Conservation (phyloP, 345 rosid genomes). For the Eucalyptus grandis region DNA sequence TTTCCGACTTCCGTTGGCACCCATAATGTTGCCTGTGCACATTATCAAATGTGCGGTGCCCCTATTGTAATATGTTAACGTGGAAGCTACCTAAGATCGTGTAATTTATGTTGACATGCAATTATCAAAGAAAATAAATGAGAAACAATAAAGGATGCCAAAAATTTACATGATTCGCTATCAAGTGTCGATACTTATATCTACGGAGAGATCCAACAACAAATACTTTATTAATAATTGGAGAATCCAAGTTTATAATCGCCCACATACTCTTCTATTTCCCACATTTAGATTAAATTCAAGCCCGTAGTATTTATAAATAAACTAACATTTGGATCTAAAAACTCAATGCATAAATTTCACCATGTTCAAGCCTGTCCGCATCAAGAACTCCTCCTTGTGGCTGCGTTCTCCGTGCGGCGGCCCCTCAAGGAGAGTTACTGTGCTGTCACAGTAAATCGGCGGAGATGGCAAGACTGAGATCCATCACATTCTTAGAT, state of each 20-base stretch:
- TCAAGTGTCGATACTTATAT: accelerated
- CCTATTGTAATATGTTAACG: no score
- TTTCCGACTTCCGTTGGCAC: background rate
- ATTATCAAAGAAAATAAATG: no score
- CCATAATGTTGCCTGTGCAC: background rate
- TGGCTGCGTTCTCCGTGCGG: background rate
- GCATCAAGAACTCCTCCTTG: background rate
- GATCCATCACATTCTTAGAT: no score
- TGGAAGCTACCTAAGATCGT: accelerated
- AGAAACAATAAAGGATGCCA: accelerated
- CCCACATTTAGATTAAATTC: background rate
- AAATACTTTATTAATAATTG: accelerated
- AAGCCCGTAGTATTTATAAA: accelerated
- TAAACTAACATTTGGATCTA: no score
- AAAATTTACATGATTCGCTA: accelerated
- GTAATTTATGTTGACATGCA: accelerated
- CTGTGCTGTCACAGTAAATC: no score
- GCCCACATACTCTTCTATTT: accelerated
- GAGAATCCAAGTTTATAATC: no score
- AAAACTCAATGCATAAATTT: background rate
- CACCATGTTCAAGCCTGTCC: background rate
- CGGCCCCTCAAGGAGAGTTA: no score
- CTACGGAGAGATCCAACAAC: accelerated
- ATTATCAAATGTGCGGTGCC: background rate
- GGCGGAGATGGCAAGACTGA: no score